Conservation (phyloP, 208 protist species). For the Acanthamoeba lenticulata region DNA sequence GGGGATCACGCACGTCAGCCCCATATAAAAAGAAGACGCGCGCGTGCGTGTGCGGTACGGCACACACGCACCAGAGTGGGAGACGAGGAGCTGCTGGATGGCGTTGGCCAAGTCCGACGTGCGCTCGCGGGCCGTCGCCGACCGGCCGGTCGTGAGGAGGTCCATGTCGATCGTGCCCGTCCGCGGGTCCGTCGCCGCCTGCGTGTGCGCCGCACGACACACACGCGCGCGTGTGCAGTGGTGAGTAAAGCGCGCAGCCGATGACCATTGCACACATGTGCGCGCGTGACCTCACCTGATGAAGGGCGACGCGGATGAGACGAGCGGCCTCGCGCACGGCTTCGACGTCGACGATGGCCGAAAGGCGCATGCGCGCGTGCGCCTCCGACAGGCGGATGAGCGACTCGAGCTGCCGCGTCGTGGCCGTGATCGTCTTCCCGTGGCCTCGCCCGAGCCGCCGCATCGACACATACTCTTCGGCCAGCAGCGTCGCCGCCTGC, state of each 20-base stretch:
- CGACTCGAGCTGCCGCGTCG: slow-evolving; percentile 98
- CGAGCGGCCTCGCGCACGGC: slow-evolving; percentile 83
- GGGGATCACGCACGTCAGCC: too few relatives aligned
- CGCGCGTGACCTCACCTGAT: slow-evolving; percentile 11
- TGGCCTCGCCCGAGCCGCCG: slow-evolving; percentile 89
- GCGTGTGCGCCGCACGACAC: too few relatives aligned
- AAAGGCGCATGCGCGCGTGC: slow-evolving; percentile 78
- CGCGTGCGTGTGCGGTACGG: background rate
- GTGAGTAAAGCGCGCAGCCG: background rate
- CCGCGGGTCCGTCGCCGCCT: slow-evolving; percentile 84
- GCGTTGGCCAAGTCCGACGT: background rate
- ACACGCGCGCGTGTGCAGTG: too few relatives aligned
- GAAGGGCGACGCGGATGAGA: slow-evolving; percentile 79
- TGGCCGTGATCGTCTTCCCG: slow-evolving; percentile 96
- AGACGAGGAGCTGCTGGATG: background rate
- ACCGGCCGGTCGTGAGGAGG: slow-evolving; percentile 66
- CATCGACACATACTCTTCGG: slow-evolving; percentile 86
- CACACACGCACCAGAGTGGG: background rate
- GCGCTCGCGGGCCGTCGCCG: background rate
- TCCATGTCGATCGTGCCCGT: slow-evolving; percentile 88
- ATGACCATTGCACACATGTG: background rate
- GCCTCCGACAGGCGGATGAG: slow-evolving; percentile 97
- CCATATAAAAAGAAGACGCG: background rate
- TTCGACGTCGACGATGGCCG: slow-evolving; percentile 66
- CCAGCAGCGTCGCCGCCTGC: background rate